Percentiles rank a stretch among this genome's conserved stretches.
Conservation (phyloP, 2,329 filamentous ascomycete species). For the Ceratocystis ficicola region DNA sequence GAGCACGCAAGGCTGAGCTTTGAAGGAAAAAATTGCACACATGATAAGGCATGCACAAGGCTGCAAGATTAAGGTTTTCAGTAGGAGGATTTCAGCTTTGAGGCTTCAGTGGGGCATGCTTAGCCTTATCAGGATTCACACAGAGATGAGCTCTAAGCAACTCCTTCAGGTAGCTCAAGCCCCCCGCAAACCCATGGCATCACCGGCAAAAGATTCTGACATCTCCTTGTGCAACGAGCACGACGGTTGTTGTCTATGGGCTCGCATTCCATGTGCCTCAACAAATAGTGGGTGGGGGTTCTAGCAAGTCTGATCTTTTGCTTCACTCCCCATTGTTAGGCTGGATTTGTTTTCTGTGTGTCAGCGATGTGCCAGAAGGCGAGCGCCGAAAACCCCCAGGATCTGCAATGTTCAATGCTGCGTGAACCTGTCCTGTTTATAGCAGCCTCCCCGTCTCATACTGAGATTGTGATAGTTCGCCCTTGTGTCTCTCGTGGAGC, state of each 20-base stretch:
- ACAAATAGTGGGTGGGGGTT: background rate
- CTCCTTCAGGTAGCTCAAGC: too few relatives aligned
- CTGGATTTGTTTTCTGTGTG: background rate
- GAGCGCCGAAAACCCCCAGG: background rate
- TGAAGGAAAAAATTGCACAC: too few relatives aligned
- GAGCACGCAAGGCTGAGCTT: background rate
- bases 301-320: background rate
- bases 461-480: background rate
- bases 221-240: background rate
- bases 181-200: background rate
- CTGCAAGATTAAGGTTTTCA: slow-evolving; percentile 4
- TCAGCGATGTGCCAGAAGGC: background rate
- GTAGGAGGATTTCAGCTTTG: slow-evolving; percentile 2
- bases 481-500: background rate
- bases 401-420: background rate
- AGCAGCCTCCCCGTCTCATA: too few relatives aligned
- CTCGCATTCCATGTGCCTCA: background rate
- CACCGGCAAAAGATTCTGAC: background rate
- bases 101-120: background rate
- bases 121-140: background rate
- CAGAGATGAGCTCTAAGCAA: too few relatives aligned
- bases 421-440: background rate
- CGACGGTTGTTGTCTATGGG: background rate
- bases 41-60: background rate
- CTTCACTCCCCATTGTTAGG: background rate